phyloP scores from a whole-genome alignment of 352 stramenopile genomes.

The Paralagenidium karlingii region DNA sequence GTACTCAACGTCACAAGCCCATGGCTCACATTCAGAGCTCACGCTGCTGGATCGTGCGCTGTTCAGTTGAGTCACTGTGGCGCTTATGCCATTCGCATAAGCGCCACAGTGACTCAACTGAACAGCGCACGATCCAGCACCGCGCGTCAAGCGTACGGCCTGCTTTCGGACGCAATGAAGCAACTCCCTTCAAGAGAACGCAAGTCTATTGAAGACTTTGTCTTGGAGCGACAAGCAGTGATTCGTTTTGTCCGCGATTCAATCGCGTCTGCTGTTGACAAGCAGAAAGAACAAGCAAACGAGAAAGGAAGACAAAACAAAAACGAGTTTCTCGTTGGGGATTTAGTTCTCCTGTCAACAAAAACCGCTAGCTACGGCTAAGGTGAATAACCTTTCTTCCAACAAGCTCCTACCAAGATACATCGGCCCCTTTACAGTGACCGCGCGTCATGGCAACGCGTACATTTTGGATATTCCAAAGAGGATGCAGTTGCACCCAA shows the following conservation, averaged over 20 bases:
- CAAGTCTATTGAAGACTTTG: no score
- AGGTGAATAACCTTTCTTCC: slow-evolving; percentile 6
- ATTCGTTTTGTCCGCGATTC: slow-evolving; percentile 7
- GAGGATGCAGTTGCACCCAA: slow-evolving; percentile 6
- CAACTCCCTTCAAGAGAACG: no score
- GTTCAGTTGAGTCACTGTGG: no score
- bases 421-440: slow-evolving; percentile 11
- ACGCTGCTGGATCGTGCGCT: no score
- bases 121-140: no score
- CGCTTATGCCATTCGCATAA: no score
- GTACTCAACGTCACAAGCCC: no score
- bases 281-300: slow-evolving; percentile 9
- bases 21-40: no score
- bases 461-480: slow-evolving; percentile 11
- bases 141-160: no score
- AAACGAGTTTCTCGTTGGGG: slow-evolving; percentile 5
- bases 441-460: slow-evolving; percentile 6
- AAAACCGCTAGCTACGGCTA: slow-evolving; percentile 7
- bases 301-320: slow-evolving; percentile 4
- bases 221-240: no score
- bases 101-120: no score
- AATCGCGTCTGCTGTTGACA: slow-evolving; percentile 8
- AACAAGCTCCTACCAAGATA: slow-evolving; percentile 9
- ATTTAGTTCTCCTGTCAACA: slow-evolving; percentile 8
- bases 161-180: no score